Percentiles rank a stretch among this genome's conserved stretches.
Conservation (phyloP, 257 asterid genomes). For the Gardenia jasminoides region DNA sequence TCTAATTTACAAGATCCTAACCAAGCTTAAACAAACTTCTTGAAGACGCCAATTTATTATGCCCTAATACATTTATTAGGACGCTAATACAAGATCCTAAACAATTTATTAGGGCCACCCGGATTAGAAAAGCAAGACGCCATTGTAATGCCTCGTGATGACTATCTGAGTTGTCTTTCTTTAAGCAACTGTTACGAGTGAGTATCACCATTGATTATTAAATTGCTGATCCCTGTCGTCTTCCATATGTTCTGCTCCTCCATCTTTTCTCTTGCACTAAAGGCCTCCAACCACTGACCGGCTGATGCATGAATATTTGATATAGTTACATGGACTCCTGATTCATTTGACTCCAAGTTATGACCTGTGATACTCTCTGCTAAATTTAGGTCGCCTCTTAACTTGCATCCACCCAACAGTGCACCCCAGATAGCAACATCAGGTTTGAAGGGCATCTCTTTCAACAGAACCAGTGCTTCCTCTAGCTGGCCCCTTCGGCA, state of each 20-base stretch:
- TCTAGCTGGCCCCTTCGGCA: constrained; percentile 40
- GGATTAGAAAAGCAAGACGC: not conserved
- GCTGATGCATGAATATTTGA: constrained; percentile 45
- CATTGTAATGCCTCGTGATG: not conserved
- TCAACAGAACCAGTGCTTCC: constrained; percentile 31
- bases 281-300: constrained; percentile 43
- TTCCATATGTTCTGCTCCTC: constrained; percentile 38
- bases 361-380: constrained; percentile 25
- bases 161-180: too few relatives aligned
- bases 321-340: constrained; percentile 41
- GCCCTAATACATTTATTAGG: too few relatives aligned
- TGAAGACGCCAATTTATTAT: not conserved
- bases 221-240: constrained; percentile 36
- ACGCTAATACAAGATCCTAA: not conserved
- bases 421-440: constrained; percentile 48
- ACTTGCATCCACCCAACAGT: constrained; percentile 38
- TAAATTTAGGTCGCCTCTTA: constrained; percentile 33
- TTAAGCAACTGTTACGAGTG: not conserved
- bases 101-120: not conserved
- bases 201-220: not conserved
- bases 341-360: constrained; percentile 32
- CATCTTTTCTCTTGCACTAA: constrained; percentile 34
- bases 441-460: constrained; percentile 35
- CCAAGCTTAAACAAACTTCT: not conserved
- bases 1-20: not conserved